Conservation (phyloP, 345 rosid genomes). For the Moricandia arvensis region DNA sequence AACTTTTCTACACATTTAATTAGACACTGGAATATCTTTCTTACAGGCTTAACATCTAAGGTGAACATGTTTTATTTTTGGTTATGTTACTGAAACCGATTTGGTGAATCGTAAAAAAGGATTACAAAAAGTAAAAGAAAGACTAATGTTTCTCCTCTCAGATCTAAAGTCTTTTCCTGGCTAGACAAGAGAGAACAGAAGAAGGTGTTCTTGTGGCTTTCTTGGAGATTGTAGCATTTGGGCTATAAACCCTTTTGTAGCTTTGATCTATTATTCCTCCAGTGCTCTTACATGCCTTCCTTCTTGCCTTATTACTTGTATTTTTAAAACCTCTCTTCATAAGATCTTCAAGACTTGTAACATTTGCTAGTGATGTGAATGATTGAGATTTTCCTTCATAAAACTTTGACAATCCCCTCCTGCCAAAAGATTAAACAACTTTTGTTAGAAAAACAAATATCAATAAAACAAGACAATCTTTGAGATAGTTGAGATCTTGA, state of each 20-base stretch:
- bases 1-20: not conserved
- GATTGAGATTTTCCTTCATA: conserved; percentile 82
- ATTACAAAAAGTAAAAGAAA: not conserved
- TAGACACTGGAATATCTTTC: not conserved
- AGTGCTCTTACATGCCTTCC: conserved; percentile 48
- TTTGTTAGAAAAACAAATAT: conserved; percentile 21
- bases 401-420: conserved; percentile 74
- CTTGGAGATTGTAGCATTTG: conserved; percentile 63
- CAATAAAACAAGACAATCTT: not conserved
- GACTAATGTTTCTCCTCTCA: not conserved
- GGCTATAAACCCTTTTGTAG: conserved; percentile 36
- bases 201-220: conserved; percentile 44
- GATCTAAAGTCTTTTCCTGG: conserved; percentile 38
- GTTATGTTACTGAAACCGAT: conserved; percentile 20
- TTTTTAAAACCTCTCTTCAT: conserved; percentile 47
- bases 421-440: conserved; percentile 24
- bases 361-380: conserved; percentile 67
- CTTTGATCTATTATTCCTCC: conserved; percentile 49
- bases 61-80: not conserved
- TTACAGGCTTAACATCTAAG: not conserved
- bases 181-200: conserved; percentile 40
- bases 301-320: conserved; percentile 21
- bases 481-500: not conserved
- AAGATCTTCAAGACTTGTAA: conserved; percentile 59
- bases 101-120: conserved; percentile 28